Base-by-base conservation (phyloP, 495 filamentous ascomycete species). In the Aspergillus mulundensis region DNA sequence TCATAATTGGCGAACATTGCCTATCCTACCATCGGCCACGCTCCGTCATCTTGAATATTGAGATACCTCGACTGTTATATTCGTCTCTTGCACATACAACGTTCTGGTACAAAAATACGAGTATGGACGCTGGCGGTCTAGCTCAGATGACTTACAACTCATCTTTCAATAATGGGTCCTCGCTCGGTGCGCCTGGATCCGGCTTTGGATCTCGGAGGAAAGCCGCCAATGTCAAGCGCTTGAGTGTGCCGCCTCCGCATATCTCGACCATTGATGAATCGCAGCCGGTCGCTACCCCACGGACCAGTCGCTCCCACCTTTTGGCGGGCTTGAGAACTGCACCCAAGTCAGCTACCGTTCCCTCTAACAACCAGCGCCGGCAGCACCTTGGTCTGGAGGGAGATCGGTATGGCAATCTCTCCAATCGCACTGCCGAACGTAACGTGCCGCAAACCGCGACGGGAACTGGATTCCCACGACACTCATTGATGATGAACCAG, bases 91-190 rank as follows among this genome's bases (percentile, higher is more conserved):
- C 73, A 74, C 70, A 75, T 76, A 73, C 74, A 71, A 43, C 52
- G 54, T 53, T 58, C 53, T 40, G 48, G 59, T 61, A 61, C 32
- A 41, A 63, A 56, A 32, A 53, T 38, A 58, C 53, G 88, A 91
- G 87, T 81, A 94, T 96, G 85, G 87, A 96, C 91, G 85, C 92
- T 83, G 94, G 92, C 83, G 91, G 91, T 91, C 90, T 96, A 81
- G 87, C 93, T 91, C 94, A 96, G 81, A 97, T 98, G 95, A 87
- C 90, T 72, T 95, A 93, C 82, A 87, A 88, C 77, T 87, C 77
- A 62, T 77, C 83, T 66, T 80, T 82, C 70, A 77, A 81, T 70
- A 80, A 81, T 75, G 84, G 84, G 68, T 66, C 65, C 58, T 79
- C 78, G 60, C 75, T 94, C 65, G 87, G 86, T 56, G 84, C 87